phyloP scores from a whole-genome alignment of 129 eudicot genomes.

The Flaveria robusta region DNA sequence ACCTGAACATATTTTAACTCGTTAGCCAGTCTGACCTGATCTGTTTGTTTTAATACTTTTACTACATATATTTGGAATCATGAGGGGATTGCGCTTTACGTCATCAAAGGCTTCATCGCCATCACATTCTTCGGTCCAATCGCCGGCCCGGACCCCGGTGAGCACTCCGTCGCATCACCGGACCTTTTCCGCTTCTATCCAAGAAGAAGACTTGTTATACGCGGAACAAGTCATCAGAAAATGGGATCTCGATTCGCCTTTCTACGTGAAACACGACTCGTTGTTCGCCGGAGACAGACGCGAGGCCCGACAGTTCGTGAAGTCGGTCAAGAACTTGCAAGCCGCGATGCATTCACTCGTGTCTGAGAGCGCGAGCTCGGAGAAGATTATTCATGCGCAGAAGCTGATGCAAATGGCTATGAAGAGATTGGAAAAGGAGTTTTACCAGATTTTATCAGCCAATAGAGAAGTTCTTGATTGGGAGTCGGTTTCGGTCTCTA shows the following conservation, averaged over 20 bases:
- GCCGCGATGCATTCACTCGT: slow-evolving; percentile 55
- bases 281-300: slow-evolving; percentile 49
- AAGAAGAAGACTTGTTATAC: slow-evolving; percentile 49
- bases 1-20: background rate
- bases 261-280: slow-evolving; percentile 36
- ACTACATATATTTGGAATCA: background rate
- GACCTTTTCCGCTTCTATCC: slow-evolving; percentile 43
- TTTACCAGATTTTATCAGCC: slow-evolving; percentile 47
- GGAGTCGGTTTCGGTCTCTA: slow-evolving; percentile 44
- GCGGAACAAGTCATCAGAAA: slow-evolving; percentile 48
- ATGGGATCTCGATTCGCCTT: slow-evolving; percentile 48
- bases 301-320: slow-evolving; percentile 47
- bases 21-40: too few species aligned
- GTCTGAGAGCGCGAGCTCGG: slow-evolving; percentile 41
- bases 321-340: slow-evolving; percentile 48
- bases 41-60: background rate
- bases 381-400: slow-evolving; percentile 53
- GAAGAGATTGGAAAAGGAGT: slow-evolving; percentile 75
- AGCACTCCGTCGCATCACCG: slow-evolving; percentile 31
- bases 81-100: slow-evolving; percentile 39
- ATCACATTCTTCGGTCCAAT: slow-evolving; percentile 22
- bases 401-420: slow-evolving; percentile 67
- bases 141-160: slow-evolving; percentile 31
- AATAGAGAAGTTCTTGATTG: slow-evolving; percentile 49
- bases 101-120: slow-evolving; percentile 51